phyloP scores from a whole-genome alignment of 345 rosid species.

The Trapa incisa region DNA sequence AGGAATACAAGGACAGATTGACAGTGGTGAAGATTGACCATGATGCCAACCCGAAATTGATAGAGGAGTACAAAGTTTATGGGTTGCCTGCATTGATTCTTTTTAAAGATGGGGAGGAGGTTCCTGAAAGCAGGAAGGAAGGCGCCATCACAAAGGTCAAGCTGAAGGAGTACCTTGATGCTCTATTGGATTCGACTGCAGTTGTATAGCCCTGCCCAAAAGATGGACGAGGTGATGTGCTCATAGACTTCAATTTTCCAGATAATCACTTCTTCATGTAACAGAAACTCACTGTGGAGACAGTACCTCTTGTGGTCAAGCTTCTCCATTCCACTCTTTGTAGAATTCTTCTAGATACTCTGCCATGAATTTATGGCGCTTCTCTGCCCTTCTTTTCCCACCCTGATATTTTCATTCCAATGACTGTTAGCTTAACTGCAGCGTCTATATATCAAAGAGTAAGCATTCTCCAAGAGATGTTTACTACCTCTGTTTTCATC shows the following conservation, averaged over 20 bases:
- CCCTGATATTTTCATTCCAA: conserved; percentile 34
- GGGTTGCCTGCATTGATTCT: conserved; percentile 72
- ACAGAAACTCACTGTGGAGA: not conserved
- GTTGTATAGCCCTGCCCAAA: conserved; percentile 22
- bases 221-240: not conserved
- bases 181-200: conserved; percentile 36
- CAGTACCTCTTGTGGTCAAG: conserved; percentile 15
- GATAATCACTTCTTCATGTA: not conserved
- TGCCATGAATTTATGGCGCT: conserved; percentile 65
- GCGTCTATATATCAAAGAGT: not conserved
- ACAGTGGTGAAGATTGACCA: conserved; percentile 69
- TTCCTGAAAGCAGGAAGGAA: conserved; percentile 72
- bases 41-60: conserved; percentile 52
- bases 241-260: not conserved
- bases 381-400: conserved; percentile 62
- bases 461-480: not conserved
- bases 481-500: conserved; percentile 65
- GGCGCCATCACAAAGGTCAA: conserved; percentile 70
- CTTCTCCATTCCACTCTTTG: conserved; percentile 65
- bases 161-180: conserved; percentile 62
- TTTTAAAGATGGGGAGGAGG: conserved; percentile 64
- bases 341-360: conserved; percentile 54
- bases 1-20: conserved; percentile 64
- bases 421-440: not conserved
- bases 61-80: conserved; percentile 57